Evolutionary conservation across 306 rosid species (phyloP).

Genomic region (Quercus alba): DNA sequence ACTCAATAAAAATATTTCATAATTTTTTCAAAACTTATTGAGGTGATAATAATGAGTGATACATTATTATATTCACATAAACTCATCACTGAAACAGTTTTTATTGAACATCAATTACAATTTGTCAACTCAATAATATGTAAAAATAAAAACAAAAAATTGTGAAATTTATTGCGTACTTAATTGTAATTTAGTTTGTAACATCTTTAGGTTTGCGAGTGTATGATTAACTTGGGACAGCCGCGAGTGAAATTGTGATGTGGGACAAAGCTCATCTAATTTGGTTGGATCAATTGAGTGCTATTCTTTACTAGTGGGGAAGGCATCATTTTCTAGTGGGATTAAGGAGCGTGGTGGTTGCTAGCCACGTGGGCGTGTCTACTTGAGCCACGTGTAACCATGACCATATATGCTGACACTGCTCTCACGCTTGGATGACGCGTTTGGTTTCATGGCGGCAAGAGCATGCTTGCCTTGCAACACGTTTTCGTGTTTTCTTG

Average conservation of each 20-base stretch:
- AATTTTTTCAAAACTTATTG: too few relatives aligned
- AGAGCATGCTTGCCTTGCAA: not conserved
- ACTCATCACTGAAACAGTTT: too few relatives aligned
- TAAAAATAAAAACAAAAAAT: too few relatives aligned
- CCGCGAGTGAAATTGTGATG: not conserved
- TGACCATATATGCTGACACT: constrained; percentile 35
- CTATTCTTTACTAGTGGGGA: constrained; percentile 29
- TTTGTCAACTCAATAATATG: too few relatives aligned
- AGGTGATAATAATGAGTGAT: too few relatives aligned
- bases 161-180: too few relatives aligned
- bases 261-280: constrained; percentile 30
- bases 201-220: not conserved
- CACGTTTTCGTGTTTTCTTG: too few relatives aligned
- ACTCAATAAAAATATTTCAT: too few relatives aligned
- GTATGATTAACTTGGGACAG: not conserved
- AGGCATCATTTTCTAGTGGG: constrained; percentile 26
- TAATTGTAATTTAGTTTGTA: too few relatives aligned
- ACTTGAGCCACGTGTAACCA: not conserved
- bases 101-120: too few relatives aligned
- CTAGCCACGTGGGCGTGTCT: constrained; percentile 25
- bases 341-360: not conserved
- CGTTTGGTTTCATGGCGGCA: constrained; percentile 12
- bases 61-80: too few relatives aligned
- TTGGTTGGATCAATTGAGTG: constrained; percentile 42
- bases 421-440: constrained; percentile 50